Percentiles rank a stretch among this genome's conserved stretches.
Conservation (phyloP, 2,329 filamentous ascomycete species). For the Fusarium kyushuense region DNA sequence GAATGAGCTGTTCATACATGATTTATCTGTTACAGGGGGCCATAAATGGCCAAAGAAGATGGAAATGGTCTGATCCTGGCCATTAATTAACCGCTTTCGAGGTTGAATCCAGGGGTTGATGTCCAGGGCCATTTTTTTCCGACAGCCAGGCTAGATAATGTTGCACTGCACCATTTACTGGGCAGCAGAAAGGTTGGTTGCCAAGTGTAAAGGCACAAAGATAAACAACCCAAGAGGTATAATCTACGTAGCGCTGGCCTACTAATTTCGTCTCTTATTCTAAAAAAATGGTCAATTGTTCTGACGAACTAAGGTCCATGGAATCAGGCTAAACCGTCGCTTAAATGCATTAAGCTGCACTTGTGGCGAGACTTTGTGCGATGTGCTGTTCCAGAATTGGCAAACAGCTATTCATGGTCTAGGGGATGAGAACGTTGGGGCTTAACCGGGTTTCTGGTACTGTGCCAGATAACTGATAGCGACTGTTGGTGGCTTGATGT, state of each 20-base stretch:
- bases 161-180: not conserved
- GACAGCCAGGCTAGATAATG: not conserved
- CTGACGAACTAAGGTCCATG: too few species aligned
- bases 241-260: too few species aligned
- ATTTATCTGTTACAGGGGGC: not conserved
- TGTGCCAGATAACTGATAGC: not conserved
- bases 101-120: not conserved
- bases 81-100: not conserved
- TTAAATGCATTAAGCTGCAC: not conserved
- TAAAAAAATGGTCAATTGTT: too few species aligned
- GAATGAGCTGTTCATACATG: not conserved
- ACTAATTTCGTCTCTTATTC: too few species aligned
- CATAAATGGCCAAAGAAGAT: rapidly evolving
- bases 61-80: not conserved
- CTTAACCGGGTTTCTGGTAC: not conserved
- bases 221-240: too few species aligned
- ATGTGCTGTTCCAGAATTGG: not conserved
- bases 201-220: too few species aligned
- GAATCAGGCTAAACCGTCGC: not conserved
- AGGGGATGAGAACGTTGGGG: too few species aligned
- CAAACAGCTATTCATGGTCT: not conserved
- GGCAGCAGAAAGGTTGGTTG: too few species aligned
- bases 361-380: not conserved
- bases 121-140: not conserved
- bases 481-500: not conserved